Evolutionary conservation across 176 grass and related monocot species (phyloP).

Genomic region (Olyra latifolia): DNA sequence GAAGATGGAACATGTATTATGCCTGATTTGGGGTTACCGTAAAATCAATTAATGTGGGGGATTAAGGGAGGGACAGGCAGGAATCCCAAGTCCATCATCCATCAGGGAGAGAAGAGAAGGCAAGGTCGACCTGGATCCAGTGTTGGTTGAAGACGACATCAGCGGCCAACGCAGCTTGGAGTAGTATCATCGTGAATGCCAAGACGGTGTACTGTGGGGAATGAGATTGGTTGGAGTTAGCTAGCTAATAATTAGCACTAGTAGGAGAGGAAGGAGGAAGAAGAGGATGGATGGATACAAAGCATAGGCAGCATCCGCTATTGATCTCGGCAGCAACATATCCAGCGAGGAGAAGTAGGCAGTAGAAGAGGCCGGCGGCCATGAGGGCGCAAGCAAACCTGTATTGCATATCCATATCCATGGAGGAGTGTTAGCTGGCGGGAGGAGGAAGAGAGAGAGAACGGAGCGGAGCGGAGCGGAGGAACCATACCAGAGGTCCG

Average conservation of each 20-base stretch:
- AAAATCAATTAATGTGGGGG: not conserved
- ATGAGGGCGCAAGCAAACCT: constrained; percentile 51
- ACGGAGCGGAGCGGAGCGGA: too few species aligned
- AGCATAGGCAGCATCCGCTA: constrained; percentile 51
- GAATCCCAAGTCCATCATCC: not conserved
- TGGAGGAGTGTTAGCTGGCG: too few species aligned
- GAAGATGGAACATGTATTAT: not conserved
- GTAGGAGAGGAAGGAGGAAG: too few species aligned
- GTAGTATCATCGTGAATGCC: constrained; percentile 35
- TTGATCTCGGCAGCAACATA: constrained; percentile 59
- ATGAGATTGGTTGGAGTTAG: not conserved
- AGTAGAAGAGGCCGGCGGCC: constrained; percentile 45
- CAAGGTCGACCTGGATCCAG: constrained; percentile 63
- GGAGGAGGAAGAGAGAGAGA: not conserved
- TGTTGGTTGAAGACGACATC: constrained; percentile 56
- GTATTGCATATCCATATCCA: not conserved
- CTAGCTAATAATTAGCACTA: too few species aligned
- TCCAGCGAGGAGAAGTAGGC: constrained; percentile 46
- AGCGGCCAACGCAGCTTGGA: constrained; percentile 51
- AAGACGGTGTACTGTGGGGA: constrained; percentile 44
- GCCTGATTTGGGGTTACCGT: too few species aligned
- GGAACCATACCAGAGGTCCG: constrained; percentile 44
- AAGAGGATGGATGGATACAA: not conserved
- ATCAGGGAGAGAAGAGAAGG: not conserved
- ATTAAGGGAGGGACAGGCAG: not conserved